These are phyloP conservation scores for Neophaeococcomyces aloes DNA, from an alignment of 2,329 filamentous ascomycete genomes.

Conservation along the genomic window DNA sequence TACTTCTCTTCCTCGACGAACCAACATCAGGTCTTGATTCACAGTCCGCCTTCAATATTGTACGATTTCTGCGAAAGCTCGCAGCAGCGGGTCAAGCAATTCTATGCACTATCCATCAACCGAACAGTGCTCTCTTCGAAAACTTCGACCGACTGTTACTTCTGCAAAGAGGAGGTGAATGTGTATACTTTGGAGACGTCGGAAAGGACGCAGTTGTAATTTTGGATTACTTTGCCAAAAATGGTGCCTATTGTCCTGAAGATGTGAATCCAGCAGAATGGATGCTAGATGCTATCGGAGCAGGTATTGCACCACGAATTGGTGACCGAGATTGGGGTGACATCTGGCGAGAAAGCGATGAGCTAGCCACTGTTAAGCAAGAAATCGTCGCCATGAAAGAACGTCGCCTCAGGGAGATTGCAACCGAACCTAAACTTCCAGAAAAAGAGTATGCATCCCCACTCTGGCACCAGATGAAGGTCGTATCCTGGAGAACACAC, in stretches of 20 bases:
- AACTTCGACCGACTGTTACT: constrained; percentile 77
- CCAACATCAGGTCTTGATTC: constrained; percentile 58
- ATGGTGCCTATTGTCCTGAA: constrained; percentile 44
- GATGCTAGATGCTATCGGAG: constrained; percentile 54
- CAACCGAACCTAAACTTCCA: constrained; percentile 33
- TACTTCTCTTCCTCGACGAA: constrained; percentile 52
- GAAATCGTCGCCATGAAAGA: constrained; percentile 58
- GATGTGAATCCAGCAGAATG: constrained; percentile 45
- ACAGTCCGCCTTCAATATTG: constrained; percentile 56
- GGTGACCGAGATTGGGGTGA: constrained; percentile 70
- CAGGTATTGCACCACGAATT: constrained; percentile 60
- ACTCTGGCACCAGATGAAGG: constrained; percentile 63
- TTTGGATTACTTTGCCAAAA: constrained; percentile 49
- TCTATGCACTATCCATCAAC: constrained; percentile 84
- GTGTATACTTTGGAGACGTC: constrained; percentile 79
- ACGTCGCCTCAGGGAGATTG: constrained; percentile 43
- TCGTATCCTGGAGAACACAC: constrained; percentile 63
- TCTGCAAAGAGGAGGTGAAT: constrained; percentile 65
- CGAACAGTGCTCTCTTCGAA: constrained; percentile 75
- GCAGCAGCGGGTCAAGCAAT: constrained; percentile 71
- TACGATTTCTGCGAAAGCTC: constrained; percentile 51
- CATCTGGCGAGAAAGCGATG: constrained; percentile 63
- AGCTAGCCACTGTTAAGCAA: constrained; percentile 56
- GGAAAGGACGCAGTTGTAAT: constrained; percentile 62
- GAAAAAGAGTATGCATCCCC: constrained; percentile 78